These are phyloP conservation scores for Gleditsia sinensis DNA, from an alignment of 306 rosid species.

Conservation along the genomic window DNA sequence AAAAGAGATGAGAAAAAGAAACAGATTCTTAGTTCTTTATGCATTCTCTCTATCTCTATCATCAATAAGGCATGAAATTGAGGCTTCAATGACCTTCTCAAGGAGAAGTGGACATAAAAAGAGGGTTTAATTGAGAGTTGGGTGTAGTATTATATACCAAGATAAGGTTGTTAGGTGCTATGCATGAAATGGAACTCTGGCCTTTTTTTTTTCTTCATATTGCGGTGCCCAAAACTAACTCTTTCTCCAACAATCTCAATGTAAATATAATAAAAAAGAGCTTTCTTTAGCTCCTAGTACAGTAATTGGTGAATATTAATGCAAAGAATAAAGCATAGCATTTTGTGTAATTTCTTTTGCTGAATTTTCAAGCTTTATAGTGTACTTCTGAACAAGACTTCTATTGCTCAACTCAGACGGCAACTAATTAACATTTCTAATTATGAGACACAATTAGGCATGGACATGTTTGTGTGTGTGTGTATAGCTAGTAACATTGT, in stretches of 20 bases:
- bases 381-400: slow-evolving; percentile 2
- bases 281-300: slow-evolving; percentile 14
- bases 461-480: no score
- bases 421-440: slow-evolving; percentile 24
- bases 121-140: no score
- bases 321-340: neutral
- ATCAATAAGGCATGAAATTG: no score
- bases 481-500: neutral
- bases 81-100: no score
- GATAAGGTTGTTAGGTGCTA: no score
- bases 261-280: slow-evolving; percentile 10
- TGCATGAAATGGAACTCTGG: no score
- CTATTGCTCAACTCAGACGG: slow-evolving; percentile 28
- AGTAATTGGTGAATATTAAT: slow-evolving; percentile 26
- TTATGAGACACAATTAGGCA: slow-evolving; percentile 29
- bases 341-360: neutral
- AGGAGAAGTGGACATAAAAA: no score
- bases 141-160: no score
- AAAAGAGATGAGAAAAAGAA: neutral
- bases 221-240: no score
- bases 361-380: slow-evolving; percentile 22
- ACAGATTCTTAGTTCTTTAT: neutral
- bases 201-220: no score
- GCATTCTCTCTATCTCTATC: neutral
- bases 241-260: slow-evolving; percentile 12